These are phyloP conservation scores for Vigna mungo DNA, from an alignment of 306 rosid genomes.

Conservation along the genomic window DNA sequence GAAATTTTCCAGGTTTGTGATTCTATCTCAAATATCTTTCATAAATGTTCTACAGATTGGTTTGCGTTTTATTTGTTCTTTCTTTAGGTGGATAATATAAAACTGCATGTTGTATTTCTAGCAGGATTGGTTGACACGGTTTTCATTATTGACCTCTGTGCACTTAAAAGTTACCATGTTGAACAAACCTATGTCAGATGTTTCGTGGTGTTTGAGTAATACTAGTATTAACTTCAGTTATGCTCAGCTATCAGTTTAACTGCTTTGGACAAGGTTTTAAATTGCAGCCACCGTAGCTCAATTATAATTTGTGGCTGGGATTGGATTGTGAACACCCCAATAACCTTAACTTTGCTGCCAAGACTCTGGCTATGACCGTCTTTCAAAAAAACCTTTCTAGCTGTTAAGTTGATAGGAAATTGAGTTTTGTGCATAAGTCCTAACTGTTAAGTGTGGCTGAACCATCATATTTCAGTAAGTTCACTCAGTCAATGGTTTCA, in stretches of 20 bases:
- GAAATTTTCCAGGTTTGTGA: constrained; percentile 88
- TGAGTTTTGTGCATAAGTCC: no score
- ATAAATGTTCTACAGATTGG: background rate
- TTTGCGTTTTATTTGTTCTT: background rate
- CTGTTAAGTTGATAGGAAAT: no score
- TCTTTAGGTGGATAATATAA: background rate
- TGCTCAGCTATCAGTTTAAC: background rate
- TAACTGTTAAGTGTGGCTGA: background rate
- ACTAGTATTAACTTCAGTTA: background rate
- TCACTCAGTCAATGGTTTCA: background rate
- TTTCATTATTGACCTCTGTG: background rate
- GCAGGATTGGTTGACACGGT: background rate
- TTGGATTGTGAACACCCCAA: no score
- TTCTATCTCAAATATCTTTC: background rate
- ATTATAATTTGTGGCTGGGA: no score
- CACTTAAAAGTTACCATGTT: background rate
- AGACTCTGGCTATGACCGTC: no score
- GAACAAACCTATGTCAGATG: background rate
- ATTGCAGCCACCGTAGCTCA: background rate
- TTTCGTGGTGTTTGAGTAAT: background rate
- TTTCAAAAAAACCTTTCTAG: no score
- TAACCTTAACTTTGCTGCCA: background rate
- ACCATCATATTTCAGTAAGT: no score
- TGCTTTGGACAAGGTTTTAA: background rate
- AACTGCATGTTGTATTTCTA: constrained; percentile 26